Evolutionary conservation across 2,329 filamentous ascomycete genomes (phyloP).

Genomic region (Nemania abortiva): DNA sequence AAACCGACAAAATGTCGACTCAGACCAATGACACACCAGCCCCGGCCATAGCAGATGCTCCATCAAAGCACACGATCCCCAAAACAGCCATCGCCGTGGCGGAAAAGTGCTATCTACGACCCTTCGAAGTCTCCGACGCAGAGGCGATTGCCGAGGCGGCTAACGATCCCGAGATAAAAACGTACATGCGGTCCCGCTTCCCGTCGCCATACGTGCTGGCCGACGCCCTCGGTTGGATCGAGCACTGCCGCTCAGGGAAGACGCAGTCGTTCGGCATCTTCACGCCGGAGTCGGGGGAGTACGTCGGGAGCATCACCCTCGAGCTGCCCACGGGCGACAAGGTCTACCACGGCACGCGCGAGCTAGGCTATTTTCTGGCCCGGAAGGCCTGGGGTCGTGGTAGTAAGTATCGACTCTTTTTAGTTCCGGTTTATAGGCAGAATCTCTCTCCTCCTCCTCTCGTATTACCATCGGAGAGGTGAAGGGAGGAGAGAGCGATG

Average conservation of each 20-base stretch:
- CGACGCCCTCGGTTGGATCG: constrained; percentile 49
- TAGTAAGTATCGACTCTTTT: constrained; percentile 50
- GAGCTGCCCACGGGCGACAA: constrained; percentile 52
- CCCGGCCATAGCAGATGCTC: background rate
- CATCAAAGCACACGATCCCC: constrained; percentile 24
- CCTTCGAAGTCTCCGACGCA: constrained; percentile 56
- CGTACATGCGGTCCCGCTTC: constrained; percentile 58
- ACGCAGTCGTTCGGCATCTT: constrained; percentile 30
- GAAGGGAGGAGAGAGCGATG: background rate
- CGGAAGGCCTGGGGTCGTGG: constrained; percentile 60
- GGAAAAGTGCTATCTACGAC: constrained; percentile 55
- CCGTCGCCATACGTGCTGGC: constrained; percentile 60
- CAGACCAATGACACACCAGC: background rate
- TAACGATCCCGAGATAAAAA: constrained; percentile 55
- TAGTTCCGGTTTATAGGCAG: background rate
- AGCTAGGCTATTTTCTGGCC: constrained; percentile 64
- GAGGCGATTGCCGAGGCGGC: constrained; percentile 51
- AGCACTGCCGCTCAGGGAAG: constrained; percentile 22
- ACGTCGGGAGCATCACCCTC: constrained; percentile 59
- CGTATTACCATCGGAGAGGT: background rate
- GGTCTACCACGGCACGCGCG: constrained; percentile 57
- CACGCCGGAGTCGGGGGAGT: constrained; percentile 41
- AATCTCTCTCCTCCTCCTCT: background rate
- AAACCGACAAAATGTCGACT: constrained; percentile 6
- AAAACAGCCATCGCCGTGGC: constrained; percentile 49